Conservation (phyloP, 768 basidiomycete genomes). For the Leccinum subgranulosum region DNA sequence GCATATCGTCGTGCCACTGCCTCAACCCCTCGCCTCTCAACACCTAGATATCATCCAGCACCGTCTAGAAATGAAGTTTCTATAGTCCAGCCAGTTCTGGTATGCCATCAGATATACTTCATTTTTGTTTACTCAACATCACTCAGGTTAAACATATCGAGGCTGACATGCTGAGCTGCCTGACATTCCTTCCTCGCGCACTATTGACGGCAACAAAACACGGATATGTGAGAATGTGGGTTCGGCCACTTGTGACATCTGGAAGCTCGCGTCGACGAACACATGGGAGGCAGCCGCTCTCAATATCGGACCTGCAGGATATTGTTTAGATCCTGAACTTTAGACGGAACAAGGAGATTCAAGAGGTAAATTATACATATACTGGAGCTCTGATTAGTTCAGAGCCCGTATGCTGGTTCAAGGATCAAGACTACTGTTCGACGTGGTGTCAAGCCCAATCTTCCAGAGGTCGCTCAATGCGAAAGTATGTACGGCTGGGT, state of each 20-base stretch:
- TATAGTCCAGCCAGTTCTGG: slow-evolving; percentile 86
- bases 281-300: slow-evolving; percentile 29
- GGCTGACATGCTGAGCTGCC: slow-evolving; percentile 67
- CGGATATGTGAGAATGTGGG: slow-evolving; percentile 83
- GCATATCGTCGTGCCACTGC: slow-evolving; percentile 57
- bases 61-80: slow-evolving; percentile 90
- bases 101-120: slow-evolving; percentile 34
- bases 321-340: slow-evolving; percentile 13
- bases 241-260: slow-evolving; percentile 58
- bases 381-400: not conserved
- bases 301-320: slow-evolving; percentile 31
- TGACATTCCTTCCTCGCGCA: slow-evolving; percentile 76
- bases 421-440: not conserved
- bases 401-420: not conserved
- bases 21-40: slow-evolving; percentile 55
- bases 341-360: not conserved
- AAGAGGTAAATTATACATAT: slow-evolving; percentile 15
- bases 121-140: not conserved
- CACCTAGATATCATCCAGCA: slow-evolving; percentile 73
- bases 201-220: slow-evolving; percentile 76
- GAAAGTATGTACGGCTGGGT: not conserved
- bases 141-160: slow-evolving; percentile 77
- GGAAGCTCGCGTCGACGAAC: slow-evolving; percentile 24
- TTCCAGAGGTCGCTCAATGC: not conserved
- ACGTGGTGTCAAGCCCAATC: not conserved